A percentile compares a stretch with the other conserved stretches of the same genome.
Evolutionary conservation across 75 land plant genomes (phyloP).

Genomic region (Picea sitchensis): DNA sequence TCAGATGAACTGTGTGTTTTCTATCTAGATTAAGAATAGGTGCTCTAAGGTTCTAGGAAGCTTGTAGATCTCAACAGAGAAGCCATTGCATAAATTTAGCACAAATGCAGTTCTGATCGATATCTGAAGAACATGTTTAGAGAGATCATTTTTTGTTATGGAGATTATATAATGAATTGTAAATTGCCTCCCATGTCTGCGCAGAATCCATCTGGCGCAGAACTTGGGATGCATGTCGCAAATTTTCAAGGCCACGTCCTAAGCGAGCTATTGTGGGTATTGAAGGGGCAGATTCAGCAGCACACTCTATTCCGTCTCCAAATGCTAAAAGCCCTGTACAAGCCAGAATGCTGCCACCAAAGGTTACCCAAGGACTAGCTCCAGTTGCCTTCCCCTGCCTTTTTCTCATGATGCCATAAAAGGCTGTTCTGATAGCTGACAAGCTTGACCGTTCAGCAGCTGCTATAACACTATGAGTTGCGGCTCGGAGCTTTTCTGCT

Average conservation of each 20-base stretch:
- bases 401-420: constrained; percentile 85
- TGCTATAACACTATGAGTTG: constrained; percentile 68
- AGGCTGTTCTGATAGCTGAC: constrained; percentile 82
- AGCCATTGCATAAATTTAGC: not conserved
- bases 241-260: constrained; percentile 75
- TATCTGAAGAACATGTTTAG: not conserved
- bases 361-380: constrained; percentile 58
- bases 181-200: constrained; percentile 45
- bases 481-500: constrained; percentile 63
- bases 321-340: constrained; percentile 58
- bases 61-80: not conserved
- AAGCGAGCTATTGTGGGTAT: constrained; percentile 67
- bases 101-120: not conserved
- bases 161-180: constrained; percentile 34
- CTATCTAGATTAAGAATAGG: not conserved
- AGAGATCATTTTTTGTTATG: constrained; percentile 18
- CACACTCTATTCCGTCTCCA: constrained; percentile 87
- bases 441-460: constrained; percentile 75
- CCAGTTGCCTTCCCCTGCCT: constrained; percentile 38
- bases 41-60: not conserved
- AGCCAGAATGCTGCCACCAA: constrained; percentile 75
- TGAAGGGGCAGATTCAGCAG: constrained; percentile 57
- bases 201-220: constrained; percentile 28
- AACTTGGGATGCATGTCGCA: constrained; percentile 48
- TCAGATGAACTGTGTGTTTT: not conserved